Evolutionary conservation across 345 rosid genomes (phyloP).

Genomic region (Populus simonii): DNA sequence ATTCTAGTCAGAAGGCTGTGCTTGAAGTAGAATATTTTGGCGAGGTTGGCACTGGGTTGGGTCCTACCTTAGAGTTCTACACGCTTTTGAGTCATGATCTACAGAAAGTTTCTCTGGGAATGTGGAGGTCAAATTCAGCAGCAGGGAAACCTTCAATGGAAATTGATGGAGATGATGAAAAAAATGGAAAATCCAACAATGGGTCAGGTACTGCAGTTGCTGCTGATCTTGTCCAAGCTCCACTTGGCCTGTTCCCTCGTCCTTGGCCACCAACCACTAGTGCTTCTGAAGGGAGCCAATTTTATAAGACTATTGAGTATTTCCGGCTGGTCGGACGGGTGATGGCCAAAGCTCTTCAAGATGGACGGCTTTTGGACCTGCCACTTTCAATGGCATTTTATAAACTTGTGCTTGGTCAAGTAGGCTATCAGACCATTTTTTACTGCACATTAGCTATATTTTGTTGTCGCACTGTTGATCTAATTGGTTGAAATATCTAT

Average conservation of each 20-base stretch:
- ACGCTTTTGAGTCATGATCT: slow-evolving; percentile 93
- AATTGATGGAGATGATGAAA: slow-evolving; percentile 53
- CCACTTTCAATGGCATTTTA: slow-evolving; percentile 79
- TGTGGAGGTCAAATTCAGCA: slow-evolving; percentile 82
- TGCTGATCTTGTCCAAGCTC: slow-evolving; percentile 62
- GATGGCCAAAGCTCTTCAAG: slow-evolving; percentile 99
- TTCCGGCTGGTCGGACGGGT: slow-evolving; percentile 93
- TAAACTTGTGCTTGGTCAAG: slow-evolving; percentile 89
- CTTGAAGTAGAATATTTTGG: slow-evolving; percentile 99
- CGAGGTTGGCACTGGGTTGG: slow-evolving; percentile 99
- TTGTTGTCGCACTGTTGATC: background rate
- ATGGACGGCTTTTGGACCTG: slow-evolving; percentile 92
- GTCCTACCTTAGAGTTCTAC: slow-evolving; percentile 97
- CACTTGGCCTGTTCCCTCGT: slow-evolving; percentile 87
- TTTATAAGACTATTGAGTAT: slow-evolving; percentile 67
- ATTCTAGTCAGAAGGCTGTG: slow-evolving; percentile 95
- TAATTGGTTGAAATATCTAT: background rate
- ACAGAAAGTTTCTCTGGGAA: slow-evolving; percentile 75
- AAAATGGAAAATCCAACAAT: slow-evolving; percentile 36
- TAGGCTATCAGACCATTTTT: slow-evolving; percentile 29
- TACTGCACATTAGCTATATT: background rate
- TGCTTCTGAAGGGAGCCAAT: slow-evolving; percentile 68
- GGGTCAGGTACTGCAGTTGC: slow-evolving; percentile 29
- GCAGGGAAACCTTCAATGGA: slow-evolving; percentile 49
- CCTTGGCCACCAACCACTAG: slow-evolving; percentile 86